A percentile compares a stretch with the other conserved stretches of the same genome.
Conservation (phyloP, 148 eudicot species). For the Rheum nobile region DNA sequence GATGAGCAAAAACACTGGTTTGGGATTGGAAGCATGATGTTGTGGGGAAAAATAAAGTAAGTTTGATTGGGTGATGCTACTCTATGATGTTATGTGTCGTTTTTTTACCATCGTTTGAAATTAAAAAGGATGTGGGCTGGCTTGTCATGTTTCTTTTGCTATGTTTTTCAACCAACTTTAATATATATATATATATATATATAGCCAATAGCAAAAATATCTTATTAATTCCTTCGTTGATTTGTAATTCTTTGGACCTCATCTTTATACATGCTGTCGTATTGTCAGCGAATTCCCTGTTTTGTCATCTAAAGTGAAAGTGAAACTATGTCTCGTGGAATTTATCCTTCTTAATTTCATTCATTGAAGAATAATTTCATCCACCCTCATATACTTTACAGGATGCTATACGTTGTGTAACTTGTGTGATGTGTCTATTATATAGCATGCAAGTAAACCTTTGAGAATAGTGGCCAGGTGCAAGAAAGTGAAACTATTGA, state of each 20-base stretch:
- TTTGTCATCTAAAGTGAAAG: no score
- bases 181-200: no score
- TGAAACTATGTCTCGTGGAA: no score
- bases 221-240: constrained; percentile 3
- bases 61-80: background rate
- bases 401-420: background rate
- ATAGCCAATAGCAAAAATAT: constrained; percentile 18
- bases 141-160: constrained; percentile 14
- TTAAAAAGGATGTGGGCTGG: constrained; percentile 2
- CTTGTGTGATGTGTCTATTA: background rate
- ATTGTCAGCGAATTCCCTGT: no score
- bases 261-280: background rate
- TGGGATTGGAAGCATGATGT: constrained; percentile 10
- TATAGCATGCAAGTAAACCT: background rate
- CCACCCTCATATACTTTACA: no score
- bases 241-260: background rate
- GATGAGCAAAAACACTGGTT: constrained; percentile 4
- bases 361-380: background rate
- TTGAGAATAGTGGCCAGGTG: background rate
- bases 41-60: constrained; percentile 5
- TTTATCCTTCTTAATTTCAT: no score
- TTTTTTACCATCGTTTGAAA: constrained; percentile 6
- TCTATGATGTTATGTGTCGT: constrained; percentile 5
- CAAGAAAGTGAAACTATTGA: no score
- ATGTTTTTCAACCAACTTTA: constrained; percentile 3